Base-by-base conservation (phyloP, 2,329 filamentous ascomycete species). In the Zymoseptoria crescenta region DNA sequence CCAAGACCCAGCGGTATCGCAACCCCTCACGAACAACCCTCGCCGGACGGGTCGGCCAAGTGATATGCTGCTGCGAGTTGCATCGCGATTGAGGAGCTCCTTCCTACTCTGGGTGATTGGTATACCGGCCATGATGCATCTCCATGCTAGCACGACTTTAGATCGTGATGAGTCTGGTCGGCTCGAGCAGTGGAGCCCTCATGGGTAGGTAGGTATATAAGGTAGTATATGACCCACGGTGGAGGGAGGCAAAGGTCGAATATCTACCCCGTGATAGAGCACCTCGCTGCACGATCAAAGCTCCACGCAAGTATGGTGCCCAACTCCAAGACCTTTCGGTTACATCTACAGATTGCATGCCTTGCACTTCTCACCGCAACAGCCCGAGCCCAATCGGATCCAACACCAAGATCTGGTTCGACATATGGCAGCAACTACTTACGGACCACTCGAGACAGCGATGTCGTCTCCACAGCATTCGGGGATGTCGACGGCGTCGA, bases 401-500 rank as follows among this genome's bases (percentile, higher is more conserved):
- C 49, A 27, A 51, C 49, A 21, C 49, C 49, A 51, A 51, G 49
- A 21, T 51, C 49, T 5, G 49, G 49, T 1, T 21, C 20, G 9
- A 52, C 51, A 13, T 52, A 52, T 16, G 54, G 55, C 53, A 24
- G 52, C 30, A 57, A 56, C 35, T 54, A 29, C n/a, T 24, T 54
- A 6, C 13, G 28, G 35, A 41, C 41, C 8, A 59, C 27, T 27
- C 52, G 54, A n/a, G 58, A 59, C 45, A 59, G 58, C 54, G 54
- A 59, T 20, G 27, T 59, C 21, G 56, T 58, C 27, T 41, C 56
- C 16, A 19, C 51, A 7, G 56, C 56, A 16, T 68, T 65, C 57
- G 63, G 60, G 4, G 61, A 63, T 21, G 56, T 67, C n/a, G 58
- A 62, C 4, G 60, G 56, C 54, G 59, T 67, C 10, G 59, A 65